These are phyloP conservation scores for Omphalotus guepiniiformis DNA, from an alignment of 768 basidiomycete species.

Conservation along the genomic window DNA sequence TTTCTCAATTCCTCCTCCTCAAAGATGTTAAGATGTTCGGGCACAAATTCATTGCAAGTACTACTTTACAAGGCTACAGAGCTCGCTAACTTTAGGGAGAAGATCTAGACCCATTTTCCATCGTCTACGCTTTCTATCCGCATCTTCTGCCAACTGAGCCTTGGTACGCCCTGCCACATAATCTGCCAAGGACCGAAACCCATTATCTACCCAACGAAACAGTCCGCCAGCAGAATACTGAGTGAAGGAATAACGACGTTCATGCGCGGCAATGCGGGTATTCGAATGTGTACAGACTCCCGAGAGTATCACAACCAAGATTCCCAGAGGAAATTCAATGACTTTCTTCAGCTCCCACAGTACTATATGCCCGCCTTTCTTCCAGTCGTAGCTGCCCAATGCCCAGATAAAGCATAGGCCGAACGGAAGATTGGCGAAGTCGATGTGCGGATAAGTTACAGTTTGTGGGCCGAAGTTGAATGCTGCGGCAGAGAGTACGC, in stretches of 20 bases:
- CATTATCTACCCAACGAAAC: no score
- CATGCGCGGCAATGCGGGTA: slow-evolving; percentile 11
- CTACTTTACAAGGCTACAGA: no score
- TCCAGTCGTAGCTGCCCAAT: slow-evolving; percentile 19
- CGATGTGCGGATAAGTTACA: slow-evolving; percentile 13
- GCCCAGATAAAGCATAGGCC: slow-evolving; percentile 24
- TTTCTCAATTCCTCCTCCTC: no score
- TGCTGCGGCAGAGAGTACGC: slow-evolving; percentile 14
- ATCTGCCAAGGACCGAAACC: no score
- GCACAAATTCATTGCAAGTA: no score
- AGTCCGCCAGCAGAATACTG: slow-evolving; percentile 24
- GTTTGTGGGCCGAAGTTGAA: slow-evolving; percentile 23
- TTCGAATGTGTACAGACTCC: slow-evolving; percentile 21
- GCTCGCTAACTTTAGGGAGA: no score
- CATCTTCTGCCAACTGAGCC: no score
- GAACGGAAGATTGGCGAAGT: slow-evolving; percentile 18
- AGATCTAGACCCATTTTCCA: no score
- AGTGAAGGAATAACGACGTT: slow-evolving; percentile 20
- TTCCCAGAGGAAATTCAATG: slow-evolving; percentile 20
- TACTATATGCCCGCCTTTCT: slow-evolving; percentile 23
- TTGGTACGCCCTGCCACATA: no score
- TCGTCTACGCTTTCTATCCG: no score
- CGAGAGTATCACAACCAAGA: slow-evolving; percentile 17
- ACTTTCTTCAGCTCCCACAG: slow-evolving; percentile 20
- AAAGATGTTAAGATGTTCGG: no score